Evolutionary conservation across 306 rosid species (phyloP).

Genomic region (Cucumis sativus): DNA sequence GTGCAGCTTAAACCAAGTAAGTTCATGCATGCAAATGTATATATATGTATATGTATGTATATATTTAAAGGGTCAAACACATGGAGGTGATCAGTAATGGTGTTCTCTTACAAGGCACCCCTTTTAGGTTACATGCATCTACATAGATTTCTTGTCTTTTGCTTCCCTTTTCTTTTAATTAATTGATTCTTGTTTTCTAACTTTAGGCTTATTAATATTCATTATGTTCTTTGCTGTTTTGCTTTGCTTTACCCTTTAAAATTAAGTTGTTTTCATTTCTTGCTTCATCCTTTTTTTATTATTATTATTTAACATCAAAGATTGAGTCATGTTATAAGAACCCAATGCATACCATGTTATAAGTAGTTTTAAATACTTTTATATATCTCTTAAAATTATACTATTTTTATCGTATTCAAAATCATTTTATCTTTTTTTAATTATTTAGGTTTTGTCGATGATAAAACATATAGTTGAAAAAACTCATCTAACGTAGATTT

Average conservation of each 20-base stretch:
- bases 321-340: not conserved
- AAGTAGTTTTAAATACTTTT: not conserved
- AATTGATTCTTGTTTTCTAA: not conserved
- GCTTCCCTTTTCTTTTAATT: not conserved
- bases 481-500: too few relatives aligned
- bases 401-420: too few relatives aligned
- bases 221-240: too few relatives aligned
- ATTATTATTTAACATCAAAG: too few relatives aligned
- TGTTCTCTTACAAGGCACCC: slow-evolving; percentile 31
- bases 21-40: not conserved
- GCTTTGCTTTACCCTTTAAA: not conserved
- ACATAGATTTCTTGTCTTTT: not conserved
- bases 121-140: slow-evolving; percentile 10
- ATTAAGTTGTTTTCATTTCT: too few relatives aligned
- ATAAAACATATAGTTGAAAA: too few relatives aligned
- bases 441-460: too few relatives aligned
- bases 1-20: not conserved
- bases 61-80: slow-evolving; percentile 3
- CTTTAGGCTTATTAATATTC: not conserved
- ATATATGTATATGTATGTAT: too few relatives aligned
- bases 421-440: too few relatives aligned
- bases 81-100: slow-evolving; percentile 26
- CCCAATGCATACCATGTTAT: not conserved
- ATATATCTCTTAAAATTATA: too few relatives aligned
- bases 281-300: not conserved